Evolutionary conservation across 192 early-diverging fungal species (phyloP).

Genomic region (Chytriomyces hyalinus): DNA sequence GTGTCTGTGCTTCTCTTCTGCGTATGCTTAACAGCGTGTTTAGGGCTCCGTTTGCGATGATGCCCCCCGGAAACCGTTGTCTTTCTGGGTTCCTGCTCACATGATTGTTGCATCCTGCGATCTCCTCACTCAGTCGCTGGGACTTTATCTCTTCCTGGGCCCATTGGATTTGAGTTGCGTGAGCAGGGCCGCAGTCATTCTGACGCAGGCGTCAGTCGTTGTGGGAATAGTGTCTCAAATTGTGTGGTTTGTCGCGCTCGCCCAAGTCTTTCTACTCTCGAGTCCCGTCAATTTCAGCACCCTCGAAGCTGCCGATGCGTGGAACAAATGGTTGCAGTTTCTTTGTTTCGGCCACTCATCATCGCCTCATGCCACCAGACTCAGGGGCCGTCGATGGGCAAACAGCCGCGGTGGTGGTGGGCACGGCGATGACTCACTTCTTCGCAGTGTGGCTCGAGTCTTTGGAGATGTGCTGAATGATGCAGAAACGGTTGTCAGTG

Average conservation of each 20-base stretch:
- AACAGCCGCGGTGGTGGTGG: constrained; percentile 1
- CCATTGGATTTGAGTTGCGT: not conserved
- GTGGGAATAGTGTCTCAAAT: constrained; percentile 25
- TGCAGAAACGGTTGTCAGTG: constrained; percentile 44
- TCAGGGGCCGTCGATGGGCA: not conserved
- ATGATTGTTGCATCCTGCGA: constrained; percentile 24
- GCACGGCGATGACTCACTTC: constrained; percentile 30
- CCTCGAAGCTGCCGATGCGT: constrained; percentile 37
- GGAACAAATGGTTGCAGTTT: constrained; percentile 37
- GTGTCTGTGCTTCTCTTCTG: no score
- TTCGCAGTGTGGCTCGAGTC: constrained; percentile 50
- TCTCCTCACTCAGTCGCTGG: constrained; percentile 30
- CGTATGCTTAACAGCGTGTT: no score
- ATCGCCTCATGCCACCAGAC: not conserved
- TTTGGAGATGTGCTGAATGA: constrained; percentile 53
- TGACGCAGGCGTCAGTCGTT: constrained; percentile 10
- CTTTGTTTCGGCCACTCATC: constrained; percentile 37
- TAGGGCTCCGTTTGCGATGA: constrained; percentile 44
- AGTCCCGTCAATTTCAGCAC: constrained; percentile 40
- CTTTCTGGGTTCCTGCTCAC: constrained; percentile 37
- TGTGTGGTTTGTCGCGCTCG: constrained; percentile 25
- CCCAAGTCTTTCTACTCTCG: constrained; percentile 37
- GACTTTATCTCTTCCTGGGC: constrained; percentile 24
- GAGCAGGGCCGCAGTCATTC: not conserved
- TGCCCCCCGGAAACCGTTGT: constrained; percentile 34